Evolutionary conservation across 345 rosid species (phyloP).

Genomic region (Hibiscus tridactylites): DNA sequence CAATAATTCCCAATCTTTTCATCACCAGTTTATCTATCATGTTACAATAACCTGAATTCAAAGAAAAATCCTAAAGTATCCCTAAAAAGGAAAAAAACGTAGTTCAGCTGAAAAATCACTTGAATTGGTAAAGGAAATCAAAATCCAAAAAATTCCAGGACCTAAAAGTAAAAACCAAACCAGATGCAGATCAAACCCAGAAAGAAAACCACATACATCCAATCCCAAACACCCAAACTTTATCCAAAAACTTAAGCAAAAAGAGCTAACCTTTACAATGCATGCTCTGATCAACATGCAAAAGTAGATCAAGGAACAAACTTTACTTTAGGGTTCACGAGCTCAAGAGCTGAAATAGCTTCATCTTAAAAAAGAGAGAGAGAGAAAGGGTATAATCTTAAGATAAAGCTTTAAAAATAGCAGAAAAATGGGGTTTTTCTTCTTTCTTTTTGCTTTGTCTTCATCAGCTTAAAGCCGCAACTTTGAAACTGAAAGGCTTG

Average conservation of each 20-base stretch:
- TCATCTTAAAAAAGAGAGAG: not conserved
- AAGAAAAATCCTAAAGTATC: not conserved
- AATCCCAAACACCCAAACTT: not conserved
- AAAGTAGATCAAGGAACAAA: conserved; percentile 7
- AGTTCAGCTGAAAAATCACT: too few species aligned
- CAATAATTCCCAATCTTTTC: not conserved
- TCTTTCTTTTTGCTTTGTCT: conserved; percentile 11
- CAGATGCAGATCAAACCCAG: conserved; percentile 4
- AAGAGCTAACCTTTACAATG: conserved; percentile 2
- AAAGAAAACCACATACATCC: not conserved
- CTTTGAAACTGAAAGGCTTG: not conserved
- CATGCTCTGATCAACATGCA: conserved; percentile 4
- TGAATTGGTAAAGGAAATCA: not conserved
- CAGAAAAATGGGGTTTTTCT: conserved; percentile 1
- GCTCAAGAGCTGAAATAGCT: not conserved
- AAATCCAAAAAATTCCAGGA: not conserved
- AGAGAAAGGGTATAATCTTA: not conserved
- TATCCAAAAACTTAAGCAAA: not conserved
- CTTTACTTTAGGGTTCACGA: conserved; percentile 2
- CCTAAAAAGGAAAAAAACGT: not conserved
- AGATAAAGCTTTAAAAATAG: not conserved
- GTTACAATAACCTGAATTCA: not conserved
- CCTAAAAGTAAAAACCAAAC: not conserved
- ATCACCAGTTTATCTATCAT: not conserved
- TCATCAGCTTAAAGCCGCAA: not conserved